These are phyloP conservation scores for Cyberlindnera misumaiensis DNA, from an alignment of 805 yeast species.

Conservation along the genomic window DNA sequence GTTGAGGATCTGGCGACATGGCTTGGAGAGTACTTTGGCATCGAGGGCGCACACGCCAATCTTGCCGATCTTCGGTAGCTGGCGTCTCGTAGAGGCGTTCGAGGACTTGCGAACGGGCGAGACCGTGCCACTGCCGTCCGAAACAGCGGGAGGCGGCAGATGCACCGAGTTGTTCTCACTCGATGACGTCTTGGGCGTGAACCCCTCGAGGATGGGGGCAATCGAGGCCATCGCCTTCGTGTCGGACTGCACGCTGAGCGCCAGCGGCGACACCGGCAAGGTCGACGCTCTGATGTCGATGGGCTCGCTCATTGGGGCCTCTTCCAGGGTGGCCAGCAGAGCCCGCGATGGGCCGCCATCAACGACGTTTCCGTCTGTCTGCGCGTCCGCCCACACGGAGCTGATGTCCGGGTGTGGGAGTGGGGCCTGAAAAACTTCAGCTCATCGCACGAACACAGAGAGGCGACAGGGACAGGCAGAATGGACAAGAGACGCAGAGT, in stretches of 20 bases:
- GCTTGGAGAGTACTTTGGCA: conserved; percentile 90
- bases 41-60: conserved; percentile 99
- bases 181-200: conserved; percentile 63
- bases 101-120: conserved; percentile 16
- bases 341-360: too few relatives aligned
- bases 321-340: too few relatives aligned
- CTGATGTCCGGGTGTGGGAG: background rate
- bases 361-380: too few relatives aligned
- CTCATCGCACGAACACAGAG: conserved; percentile 9
- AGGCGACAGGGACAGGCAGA: conserved; percentile 10
- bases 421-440: background rate
- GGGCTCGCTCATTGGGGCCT: conserved; percentile 16
- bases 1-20: conserved; percentile 86
- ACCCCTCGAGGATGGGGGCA: conserved; percentile 71
- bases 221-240: conserved; percentile 62
- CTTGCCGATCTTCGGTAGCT: conserved; percentile 72
- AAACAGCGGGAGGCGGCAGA: conserved; percentile 19
- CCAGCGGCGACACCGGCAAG: conserved; percentile 25
- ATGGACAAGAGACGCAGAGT: too few relatives aligned
- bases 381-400: background rate
- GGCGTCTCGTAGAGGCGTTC: conserved; percentile 25
- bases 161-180: conserved; percentile 32
- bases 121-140: conserved; percentile 8
- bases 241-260: conserved; percentile 12
- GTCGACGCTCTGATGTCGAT: conserved; percentile 13